These are phyloP conservation scores for Botrytis pseudocinerea DNA, from an alignment of 2,329 filamentous ascomycete genomes.

Conservation along the genomic window DNA sequence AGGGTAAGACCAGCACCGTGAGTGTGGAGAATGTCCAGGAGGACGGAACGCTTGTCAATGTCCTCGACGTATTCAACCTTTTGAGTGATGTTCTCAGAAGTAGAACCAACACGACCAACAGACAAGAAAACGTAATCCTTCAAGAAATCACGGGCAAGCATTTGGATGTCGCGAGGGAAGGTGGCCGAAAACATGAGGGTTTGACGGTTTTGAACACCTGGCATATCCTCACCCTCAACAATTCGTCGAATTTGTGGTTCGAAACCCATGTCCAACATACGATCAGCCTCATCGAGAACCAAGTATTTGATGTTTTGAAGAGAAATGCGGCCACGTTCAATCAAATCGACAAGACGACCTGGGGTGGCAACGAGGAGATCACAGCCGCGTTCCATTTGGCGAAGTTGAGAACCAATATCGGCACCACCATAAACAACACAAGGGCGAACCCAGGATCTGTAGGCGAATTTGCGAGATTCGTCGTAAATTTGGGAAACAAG, in stretches of 20 bases:
- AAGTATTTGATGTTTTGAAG: slow-evolving; percentile 99
- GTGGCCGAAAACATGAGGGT: slow-evolving; percentile 99
- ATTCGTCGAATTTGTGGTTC: slow-evolving; percentile 99
- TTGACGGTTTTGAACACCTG: slow-evolving; percentile 76
- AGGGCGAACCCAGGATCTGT: slow-evolving; percentile 97
- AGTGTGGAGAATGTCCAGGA: slow-evolving; percentile 95
- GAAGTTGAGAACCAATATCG: slow-evolving; percentile 96
- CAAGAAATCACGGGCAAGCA: slow-evolving; percentile 97
- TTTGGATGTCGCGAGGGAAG: slow-evolving; percentile 98
- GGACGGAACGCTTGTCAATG: slow-evolving; percentile 93
- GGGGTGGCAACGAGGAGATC: slow-evolving; percentile 96
- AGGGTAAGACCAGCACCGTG: slow-evolving; percentile 86
- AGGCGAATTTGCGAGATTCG: slow-evolving; percentile 95
- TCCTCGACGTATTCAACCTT: slow-evolving; percentile 98
- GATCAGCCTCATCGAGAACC: slow-evolving; percentile 97
- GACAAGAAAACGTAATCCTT: slow-evolving; percentile 99
- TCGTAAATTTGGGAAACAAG: slow-evolving; percentile 98
- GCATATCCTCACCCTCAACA: slow-evolving; percentile 98
- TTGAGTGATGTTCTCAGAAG: slow-evolving; percentile 99
- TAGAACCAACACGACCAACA: slow-evolving; percentile 96
- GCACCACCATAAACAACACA: slow-evolving; percentile 99
- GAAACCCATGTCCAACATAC: slow-evolving; percentile 99
- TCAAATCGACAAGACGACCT: slow-evolving; percentile 94
- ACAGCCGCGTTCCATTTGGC: slow-evolving; percentile 95
- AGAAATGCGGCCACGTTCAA: slow-evolving; percentile 97